These are phyloP conservation scores for Diplodia seriata DNA, from an alignment of 2,329 filamentous ascomycete species.

Conservation along the genomic window DNA sequence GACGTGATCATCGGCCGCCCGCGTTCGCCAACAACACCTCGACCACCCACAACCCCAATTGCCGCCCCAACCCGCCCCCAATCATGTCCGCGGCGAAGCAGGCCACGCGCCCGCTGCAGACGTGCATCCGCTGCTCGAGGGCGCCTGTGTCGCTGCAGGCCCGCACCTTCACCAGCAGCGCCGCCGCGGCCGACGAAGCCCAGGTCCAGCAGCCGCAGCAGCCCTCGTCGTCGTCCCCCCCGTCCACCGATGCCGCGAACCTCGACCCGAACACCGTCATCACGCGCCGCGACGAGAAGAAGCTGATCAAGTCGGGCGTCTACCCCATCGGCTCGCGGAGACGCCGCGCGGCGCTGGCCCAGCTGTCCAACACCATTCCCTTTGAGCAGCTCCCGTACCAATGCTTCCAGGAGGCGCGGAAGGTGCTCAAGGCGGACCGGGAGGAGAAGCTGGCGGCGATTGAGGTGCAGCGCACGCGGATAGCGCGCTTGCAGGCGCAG, in stretches of 20 bases:
- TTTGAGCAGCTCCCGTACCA: conserved; percentile 97
- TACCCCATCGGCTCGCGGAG: conserved; percentile 83
- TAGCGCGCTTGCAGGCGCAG: conserved; percentile 69
- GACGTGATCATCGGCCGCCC: conserved; percentile 18
- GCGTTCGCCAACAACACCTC: not conserved
- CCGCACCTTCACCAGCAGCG: conserved; percentile 58
- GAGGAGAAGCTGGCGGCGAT: conserved; percentile 81
- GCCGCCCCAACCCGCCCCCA: conserved; percentile 30
- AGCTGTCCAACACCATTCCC: conserved; percentile 71
- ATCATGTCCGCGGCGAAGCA: conserved; percentile 47
- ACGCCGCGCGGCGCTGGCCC: conserved; percentile 67
- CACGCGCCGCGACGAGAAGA: conserved; percentile 68
- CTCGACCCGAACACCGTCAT: conserved; percentile 74
- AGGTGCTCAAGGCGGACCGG: conserved; percentile 79
- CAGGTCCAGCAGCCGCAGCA: conserved; percentile 43
- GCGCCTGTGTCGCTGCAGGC: not conserved
- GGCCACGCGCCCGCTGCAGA: conserved; percentile 44
- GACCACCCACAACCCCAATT: conserved; percentile 30
- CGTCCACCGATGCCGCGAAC: conserved; percentile 30
- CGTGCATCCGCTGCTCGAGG: conserved; percentile 39
- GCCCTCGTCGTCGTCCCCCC: conserved; percentile 33
- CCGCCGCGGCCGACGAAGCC: conserved; percentile 52
- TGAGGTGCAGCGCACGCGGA: conserved; percentile 68
- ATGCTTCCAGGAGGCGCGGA: conserved; percentile 95
- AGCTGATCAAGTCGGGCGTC: conserved; percentile 71